Base-by-base conservation (phyloP, 2,329 filamentous ascomycete species). In the Aureobasidium sp. region DNA sequence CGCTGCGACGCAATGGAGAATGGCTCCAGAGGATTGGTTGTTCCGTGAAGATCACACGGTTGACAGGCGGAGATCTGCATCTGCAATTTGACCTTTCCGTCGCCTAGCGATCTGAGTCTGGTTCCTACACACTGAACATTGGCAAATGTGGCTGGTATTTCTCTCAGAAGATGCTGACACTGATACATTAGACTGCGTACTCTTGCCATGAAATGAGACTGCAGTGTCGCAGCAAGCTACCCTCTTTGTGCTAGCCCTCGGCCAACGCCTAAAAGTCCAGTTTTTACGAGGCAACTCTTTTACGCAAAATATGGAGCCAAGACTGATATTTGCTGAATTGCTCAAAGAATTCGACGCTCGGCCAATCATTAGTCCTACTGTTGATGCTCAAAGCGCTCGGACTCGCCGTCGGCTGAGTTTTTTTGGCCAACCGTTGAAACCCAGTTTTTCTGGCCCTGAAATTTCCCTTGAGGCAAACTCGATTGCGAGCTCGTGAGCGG, bases 11-110 rank as follows among this genome's bases (percentile, higher is more conserved):
- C 42, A 32, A 59, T 23, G n/a, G 46, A 27, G 26, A 23, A 29
- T 6, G 2, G 17, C 41, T 50, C 57, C 34, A 50, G 27, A 51
- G 23, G 15, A 37, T 51, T 42, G 46, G 57, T 60, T 13, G 46
- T 60, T 27, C 46, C 57, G 46, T 60, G 57, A 42, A 60, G 57
- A 60, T 60, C 57, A 51, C 41, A 51, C 57, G 46, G 36, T 60
- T 51, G 46, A 60, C 44, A 50, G 57, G 44, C 44, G 57, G 57
- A 60, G 57, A 60, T 60, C 57, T 60, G 46, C 57, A 51, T 60
- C 7, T 51, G 57, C 46, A 60, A 60, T 51, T 60, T 60, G 46
- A 51, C 37, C 34, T 34, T 60, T 51, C 39, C 55, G 42, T 47
- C 55, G 48, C n/a, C 9, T 17, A 26, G 20, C 36, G 44, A 59